These are phyloP conservation scores for Orbilia ellipsospora DNA, from an alignment of 2,329 filamentous ascomycete species.

Conservation along the genomic window DNA sequence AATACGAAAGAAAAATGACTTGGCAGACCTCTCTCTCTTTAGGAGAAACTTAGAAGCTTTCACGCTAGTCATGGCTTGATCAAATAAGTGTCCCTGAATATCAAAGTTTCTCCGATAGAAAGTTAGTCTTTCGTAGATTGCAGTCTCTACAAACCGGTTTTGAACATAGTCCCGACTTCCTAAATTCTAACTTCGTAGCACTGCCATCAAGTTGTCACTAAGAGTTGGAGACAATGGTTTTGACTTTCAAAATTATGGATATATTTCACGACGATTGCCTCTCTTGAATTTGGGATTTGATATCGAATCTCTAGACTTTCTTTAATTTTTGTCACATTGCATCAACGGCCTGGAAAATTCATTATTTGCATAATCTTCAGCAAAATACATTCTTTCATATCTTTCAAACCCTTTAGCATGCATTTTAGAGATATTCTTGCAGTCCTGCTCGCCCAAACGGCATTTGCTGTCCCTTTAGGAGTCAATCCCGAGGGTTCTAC, in stretches of 20 bases:
- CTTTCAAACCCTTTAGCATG: constrained; percentile 2
- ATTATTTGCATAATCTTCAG: too few relatives aligned
- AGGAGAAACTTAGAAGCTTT: neutral
- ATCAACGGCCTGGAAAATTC: neutral
- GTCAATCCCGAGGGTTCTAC: constrained; percentile 1
- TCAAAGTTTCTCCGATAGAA: constrained; percentile 23
- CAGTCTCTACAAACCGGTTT: constrained; percentile 21
- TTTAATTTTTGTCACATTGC: neutral
- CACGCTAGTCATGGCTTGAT: too few relatives aligned
- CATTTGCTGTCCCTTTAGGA: constrained; percentile 13
- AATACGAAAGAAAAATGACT: too few relatives aligned
- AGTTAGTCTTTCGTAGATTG: neutral
- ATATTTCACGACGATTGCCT: neutral
- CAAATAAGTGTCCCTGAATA: constrained; percentile 13
- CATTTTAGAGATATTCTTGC: constrained; percentile 25
- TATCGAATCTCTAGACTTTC: neutral
- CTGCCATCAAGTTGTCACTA: too few relatives aligned
- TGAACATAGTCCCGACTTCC: constrained; percentile 2
- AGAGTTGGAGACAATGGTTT: neutral
- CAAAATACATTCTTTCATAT: neutral
- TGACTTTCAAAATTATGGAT: neutral
- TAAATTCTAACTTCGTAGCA: neutral
- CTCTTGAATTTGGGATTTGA: neutral
- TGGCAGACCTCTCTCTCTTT: neutral
- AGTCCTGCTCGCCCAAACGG: constrained; percentile 25